A percentile compares a stretch with the other conserved stretches of the same genome.
Conservation (phyloP, 176 grass and related monocot genomes). For the Cymbopogon citratus region DNA sequence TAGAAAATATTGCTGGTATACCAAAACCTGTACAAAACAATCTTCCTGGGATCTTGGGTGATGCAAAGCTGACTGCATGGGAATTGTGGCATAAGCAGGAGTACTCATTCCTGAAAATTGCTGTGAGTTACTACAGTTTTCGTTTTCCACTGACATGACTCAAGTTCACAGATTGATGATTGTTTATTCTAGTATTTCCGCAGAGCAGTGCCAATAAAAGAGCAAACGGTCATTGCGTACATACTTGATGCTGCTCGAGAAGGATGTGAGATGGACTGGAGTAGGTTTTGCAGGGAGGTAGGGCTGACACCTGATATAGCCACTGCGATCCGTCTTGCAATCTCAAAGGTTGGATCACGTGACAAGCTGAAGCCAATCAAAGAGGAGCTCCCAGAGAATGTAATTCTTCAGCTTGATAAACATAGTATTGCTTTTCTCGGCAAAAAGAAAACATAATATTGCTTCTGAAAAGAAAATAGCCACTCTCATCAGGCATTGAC, state of each 20-base stretch:
- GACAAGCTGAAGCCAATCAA: slow-evolving; percentile 79
- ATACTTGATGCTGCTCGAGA: slow-evolving; percentile 79
- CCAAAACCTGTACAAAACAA: slow-evolving; percentile 30
- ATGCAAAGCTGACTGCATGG: slow-evolving; percentile 66
- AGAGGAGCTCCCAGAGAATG: slow-evolving; percentile 77
- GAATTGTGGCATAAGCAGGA: slow-evolving; percentile 68
- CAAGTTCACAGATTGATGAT: slow-evolving; percentile 5
- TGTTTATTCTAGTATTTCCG: slow-evolving; percentile 53
- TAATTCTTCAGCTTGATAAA: slow-evolving; percentile 30
- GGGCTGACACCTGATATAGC: slow-evolving; percentile 66
- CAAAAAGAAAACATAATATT: background rate
- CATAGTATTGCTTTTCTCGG: background rate
- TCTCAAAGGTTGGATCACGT: slow-evolving; percentile 66
- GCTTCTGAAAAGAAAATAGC: background rate
- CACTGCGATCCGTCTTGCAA: slow-evolving; percentile 49
- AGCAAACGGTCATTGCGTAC: slow-evolving; percentile 68
- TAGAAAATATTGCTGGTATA: slow-evolving; percentile 24
- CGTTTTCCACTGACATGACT: background rate
- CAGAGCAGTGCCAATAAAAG: slow-evolving; percentile 78
- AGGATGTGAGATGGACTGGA: slow-evolving; percentile 77
- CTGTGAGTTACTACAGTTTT: slow-evolving; percentile 53
- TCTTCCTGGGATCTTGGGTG: slow-evolving; percentile 46
- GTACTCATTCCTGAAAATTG: slow-evolving; percentile 69
- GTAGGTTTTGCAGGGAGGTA: slow-evolving; percentile 63
- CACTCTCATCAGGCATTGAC: background rate